These are phyloP conservation scores for Trichophyton schoenleinii DNA, from an alignment of 2,329 filamentous ascomycete genomes.

Conservation along the genomic window DNA sequence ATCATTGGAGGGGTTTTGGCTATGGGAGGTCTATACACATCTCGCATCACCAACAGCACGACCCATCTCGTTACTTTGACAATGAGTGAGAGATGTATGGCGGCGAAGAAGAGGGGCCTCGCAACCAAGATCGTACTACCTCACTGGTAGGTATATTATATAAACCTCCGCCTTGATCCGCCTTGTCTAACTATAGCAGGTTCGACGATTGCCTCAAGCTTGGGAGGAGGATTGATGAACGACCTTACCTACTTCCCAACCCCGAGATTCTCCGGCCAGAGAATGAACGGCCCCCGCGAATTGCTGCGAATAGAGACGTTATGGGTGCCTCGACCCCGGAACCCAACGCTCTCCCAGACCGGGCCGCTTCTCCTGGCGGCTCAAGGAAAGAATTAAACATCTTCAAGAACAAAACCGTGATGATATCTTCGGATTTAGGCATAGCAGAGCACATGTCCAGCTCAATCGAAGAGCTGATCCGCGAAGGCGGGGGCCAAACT, in stretches of 20 bases:
- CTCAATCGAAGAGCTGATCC: slow-evolving; percentile 59
- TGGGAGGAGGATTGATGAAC: slow-evolving; percentile 78
- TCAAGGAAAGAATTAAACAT: slow-evolving; percentile 49
- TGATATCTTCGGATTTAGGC: slow-evolving; percentile 62
- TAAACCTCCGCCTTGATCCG: slow-evolving; percentile 11
- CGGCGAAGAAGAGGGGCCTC: slow-evolving; percentile 33
- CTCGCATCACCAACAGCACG: slow-evolving; percentile 56
- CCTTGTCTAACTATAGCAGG: slow-evolving; percentile 38
- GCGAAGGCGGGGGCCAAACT: slow-evolving; percentile 56
- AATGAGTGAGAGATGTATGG: slow-evolving; percentile 55
- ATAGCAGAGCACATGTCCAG: slow-evolving; percentile 54
- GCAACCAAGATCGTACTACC: slow-evolving; percentile 77
- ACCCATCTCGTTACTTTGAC: slow-evolving; percentile 83
- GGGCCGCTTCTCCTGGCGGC: slow-evolving; percentile 19
- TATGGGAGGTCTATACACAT: slow-evolving; percentile 70
- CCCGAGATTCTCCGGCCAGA: slow-evolving; percentile 62
- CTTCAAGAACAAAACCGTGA: slow-evolving; percentile 64
- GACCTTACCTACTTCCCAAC: slow-evolving; percentile 72
- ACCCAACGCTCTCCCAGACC: slow-evolving; percentile 29
- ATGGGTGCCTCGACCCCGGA: slow-evolving; percentile 51
- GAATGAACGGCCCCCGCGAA: slow-evolving; percentile 40
- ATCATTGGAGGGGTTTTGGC: slow-evolving; percentile 83
- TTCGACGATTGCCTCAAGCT: slow-evolving; percentile 95
- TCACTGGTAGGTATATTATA: slow-evolving; percentile 54
- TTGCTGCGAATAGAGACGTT: slow-evolving; percentile 49